Evolutionary conservation across 108 stramenopile genomes (phyloP), one percentile per base, ranked within the genome.

Genomic region (Cafeteria roenbergensis): DNA sequence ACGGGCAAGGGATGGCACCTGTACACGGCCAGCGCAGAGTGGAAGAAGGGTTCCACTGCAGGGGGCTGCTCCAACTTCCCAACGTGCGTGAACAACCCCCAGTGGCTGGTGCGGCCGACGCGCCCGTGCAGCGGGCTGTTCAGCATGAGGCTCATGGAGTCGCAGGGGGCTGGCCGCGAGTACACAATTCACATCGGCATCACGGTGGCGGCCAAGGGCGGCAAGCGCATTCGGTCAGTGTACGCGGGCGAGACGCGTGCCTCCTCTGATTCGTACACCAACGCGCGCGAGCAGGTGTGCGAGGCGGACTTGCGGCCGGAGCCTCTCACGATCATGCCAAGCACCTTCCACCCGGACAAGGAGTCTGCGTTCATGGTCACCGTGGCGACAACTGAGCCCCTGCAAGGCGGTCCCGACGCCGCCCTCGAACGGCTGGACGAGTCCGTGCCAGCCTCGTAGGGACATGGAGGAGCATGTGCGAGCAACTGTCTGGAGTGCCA

Each of bases 1-100:
- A n/a, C 30, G 34, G 1, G 36, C 34, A 21, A 51, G 50, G 22
- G 67, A 34, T 64, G 67, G 56, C 56, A 68, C 26, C 28, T 64
- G 67, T 31, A 61, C 52, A n/a, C n/a, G n/a, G n/a, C n/a, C n/a
- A n/a, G n/a, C n/a, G n/a, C n/a, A n/a, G n/a, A n/a, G 32, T 24
- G 28, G 56, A 21, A 21, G 34, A 34, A 20, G 56, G 55, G 54
- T 30, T 54, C 2, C 17, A 24, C 34, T 1, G 27, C 55, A 30
- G 55, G 58, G 1, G 34, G 58, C 33, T 21, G 34, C 54, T 9
- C 34, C 26, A 36, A 26, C 20, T 36, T 4, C 34, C 55, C 32
- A 12, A 25, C 0, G 24, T 1, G 1, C 3, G 3, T 1, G 22
- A 66, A 42, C n/a, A 56, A 26, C 32, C 56, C 2, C 33, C 55